These are phyloP conservation scores for Nymphaea thermarum DNA, from an alignment of 164 flowering plant genomes.

Conservation along the genomic window DNA sequence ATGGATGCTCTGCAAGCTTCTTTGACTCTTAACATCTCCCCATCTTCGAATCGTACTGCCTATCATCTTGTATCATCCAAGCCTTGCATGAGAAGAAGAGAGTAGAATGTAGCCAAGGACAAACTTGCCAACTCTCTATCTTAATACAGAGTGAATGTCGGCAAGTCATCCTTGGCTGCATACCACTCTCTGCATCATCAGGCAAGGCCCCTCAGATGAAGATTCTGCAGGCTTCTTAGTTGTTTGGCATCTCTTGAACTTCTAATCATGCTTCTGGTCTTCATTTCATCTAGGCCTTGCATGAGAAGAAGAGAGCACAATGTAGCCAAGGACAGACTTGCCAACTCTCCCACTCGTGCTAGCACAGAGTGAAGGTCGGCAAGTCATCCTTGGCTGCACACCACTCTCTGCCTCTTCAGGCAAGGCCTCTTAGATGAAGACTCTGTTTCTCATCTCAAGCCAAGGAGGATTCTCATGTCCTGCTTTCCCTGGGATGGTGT, in stretches of 20 bases:
- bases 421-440: slow-evolving; percentile 8
- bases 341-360: slow-evolving; percentile 5
- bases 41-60: background rate
- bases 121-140: slow-evolving; percentile 18
- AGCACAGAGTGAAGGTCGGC: slow-evolving; percentile 6
- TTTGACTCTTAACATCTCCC: background rate
- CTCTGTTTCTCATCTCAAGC: background rate
- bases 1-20: background rate
- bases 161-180: slow-evolving; percentile 47
- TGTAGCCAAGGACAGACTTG: slow-evolving; percentile 38
- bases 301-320: slow-evolving; percentile 35
- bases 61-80: slow-evolving; percentile 1
- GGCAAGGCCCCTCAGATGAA: slow-evolving; percentile 16
- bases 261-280: too few relatives aligned
- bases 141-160: slow-evolving; percentile 5
- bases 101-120: slow-evolving; percentile 33
- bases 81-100: slow-evolving; percentile 36
- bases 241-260: too few relatives aligned
- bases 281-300: slow-evolving; percentile 11
- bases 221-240: too few relatives aligned
- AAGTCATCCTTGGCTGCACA: slow-evolving; percentile 21
- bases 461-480: background rate
- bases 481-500: background rate
- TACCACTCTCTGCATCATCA: slow-evolving; percentile 20
- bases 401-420: slow-evolving; percentile 15